Conservation (phyloP, 768 basidiomycete genomes). For the Leccinellum albellum region DNA sequence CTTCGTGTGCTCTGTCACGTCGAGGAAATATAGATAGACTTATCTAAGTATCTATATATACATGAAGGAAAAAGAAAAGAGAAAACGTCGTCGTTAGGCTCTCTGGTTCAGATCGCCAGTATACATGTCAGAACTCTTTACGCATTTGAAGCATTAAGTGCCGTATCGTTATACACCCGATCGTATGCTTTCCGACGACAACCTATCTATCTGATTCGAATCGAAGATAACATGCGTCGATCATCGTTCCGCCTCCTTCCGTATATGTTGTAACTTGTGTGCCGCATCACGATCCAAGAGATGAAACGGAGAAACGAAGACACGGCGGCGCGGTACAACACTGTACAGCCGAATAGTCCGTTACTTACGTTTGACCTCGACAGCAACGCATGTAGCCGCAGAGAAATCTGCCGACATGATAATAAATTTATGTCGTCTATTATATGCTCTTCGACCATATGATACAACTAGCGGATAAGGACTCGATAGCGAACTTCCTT, state of each 20-base stretch:
- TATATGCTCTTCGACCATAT: constrained; percentile 9
- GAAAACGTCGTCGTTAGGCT: background rate
- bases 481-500: constrained; percentile 4
- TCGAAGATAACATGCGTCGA: background rate
- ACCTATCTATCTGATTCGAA: background rate
- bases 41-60: background rate
- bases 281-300: background rate
- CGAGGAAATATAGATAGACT: background rate
- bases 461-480: constrained; percentile 16
- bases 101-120: background rate
- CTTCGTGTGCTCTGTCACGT: background rate
- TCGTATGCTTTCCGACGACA: background rate
- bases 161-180: background rate
- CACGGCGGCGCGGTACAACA: background rate
- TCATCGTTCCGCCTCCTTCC: background rate
- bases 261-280: background rate
- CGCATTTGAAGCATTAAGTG: background rate
- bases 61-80: background rate
- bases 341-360: background rate
- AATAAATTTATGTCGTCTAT: constrained; percentile 8
- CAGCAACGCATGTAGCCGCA: background rate
- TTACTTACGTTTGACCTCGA: background rate
- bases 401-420: background rate
- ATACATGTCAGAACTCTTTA: too few species aligned
- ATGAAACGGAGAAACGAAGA: constrained; percentile 5